phyloP scores from a whole-genome alignment of 345 rosid species.

The Gossypium arboreum region DNA sequence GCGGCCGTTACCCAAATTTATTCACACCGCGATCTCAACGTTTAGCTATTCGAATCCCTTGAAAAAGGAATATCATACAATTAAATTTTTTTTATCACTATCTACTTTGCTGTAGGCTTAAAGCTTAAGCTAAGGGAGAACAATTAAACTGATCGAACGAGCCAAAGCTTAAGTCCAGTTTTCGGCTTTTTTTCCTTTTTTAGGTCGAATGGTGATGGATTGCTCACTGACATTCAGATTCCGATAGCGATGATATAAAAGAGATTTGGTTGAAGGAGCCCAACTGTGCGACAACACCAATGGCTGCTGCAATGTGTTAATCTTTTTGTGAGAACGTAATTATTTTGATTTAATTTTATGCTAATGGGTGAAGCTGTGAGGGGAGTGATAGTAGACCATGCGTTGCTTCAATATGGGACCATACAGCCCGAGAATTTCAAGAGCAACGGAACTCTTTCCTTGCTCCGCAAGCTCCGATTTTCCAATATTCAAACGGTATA shows the following conservation, averaged over 20 bases:
- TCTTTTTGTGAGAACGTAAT: not conserved
- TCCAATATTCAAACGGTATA: slow-evolving; percentile 48
- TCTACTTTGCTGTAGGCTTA: not conserved
- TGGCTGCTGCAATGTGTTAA: not conserved
- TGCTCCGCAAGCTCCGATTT: slow-evolving; percentile 51
- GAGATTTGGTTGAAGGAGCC: not conserved
- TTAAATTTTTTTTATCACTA: too few species aligned
- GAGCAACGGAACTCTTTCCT: slow-evolving; percentile 24
- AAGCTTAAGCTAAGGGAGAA: not conserved
- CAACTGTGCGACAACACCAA: not conserved
- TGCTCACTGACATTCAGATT: not conserved
- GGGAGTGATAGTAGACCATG: slow-evolving; percentile 47
- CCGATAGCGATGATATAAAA: not conserved
- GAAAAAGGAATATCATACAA: too few species aligned
- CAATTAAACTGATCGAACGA: not conserved
- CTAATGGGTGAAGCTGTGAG: slow-evolving; percentile 20
- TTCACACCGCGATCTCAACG: too few species aligned
- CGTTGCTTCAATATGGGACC: slow-evolving; percentile 26
- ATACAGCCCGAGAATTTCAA: not conserved
- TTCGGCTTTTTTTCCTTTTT: not conserved
- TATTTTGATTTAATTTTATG: not conserved
- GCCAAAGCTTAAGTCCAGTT: not conserved
- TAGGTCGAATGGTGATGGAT: not conserved
- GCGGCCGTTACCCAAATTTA: too few species aligned
- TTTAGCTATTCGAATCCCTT: too few species aligned